Percentiles rank a stretch among this genome's conserved stretches.
These are phyloP conservation scores for Marsdenia floribunda DNA, from an alignment of 257 asterid species.

Conservation along the genomic window DNA sequence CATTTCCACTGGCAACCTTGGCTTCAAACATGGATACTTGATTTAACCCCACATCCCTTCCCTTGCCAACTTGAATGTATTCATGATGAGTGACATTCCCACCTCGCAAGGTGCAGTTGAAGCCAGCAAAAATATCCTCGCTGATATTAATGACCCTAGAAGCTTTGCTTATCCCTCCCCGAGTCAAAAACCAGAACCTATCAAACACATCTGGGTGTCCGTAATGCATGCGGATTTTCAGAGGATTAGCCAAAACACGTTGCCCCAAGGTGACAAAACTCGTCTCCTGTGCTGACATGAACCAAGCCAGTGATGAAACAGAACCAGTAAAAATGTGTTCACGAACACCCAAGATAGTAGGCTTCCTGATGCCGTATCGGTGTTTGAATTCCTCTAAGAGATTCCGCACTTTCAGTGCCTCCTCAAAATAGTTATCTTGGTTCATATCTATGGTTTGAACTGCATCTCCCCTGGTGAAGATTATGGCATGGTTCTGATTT, in stretches of 20 bases:
- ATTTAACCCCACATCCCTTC: slow-evolving; percentile 97
- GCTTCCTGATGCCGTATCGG: slow-evolving; percentile 85
- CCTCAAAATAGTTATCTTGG: slow-evolving; percentile 98
- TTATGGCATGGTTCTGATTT: slow-evolving; percentile 94
- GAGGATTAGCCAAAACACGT: slow-evolving; percentile 95
- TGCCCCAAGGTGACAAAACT: slow-evolving; percentile 99
- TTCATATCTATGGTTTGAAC: slow-evolving; percentile 98
- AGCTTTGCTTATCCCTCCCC: slow-evolving; percentile 99
- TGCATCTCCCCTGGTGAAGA: slow-evolving; percentile 97
- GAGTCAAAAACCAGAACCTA: slow-evolving; percentile 96
- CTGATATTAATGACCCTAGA: slow-evolving; percentile 94
- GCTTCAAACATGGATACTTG: slow-evolving; percentile 98
- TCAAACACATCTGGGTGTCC: slow-evolving; percentile 99
- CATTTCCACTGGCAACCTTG: slow-evolving; percentile 97
- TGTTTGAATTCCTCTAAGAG: slow-evolving; percentile 84
- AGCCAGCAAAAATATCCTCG: slow-evolving; percentile 98
- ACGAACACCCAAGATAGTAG: slow-evolving; percentile 91
- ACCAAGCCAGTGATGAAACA: slow-evolving; percentile 98
- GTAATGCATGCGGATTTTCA: slow-evolving; percentile 97
- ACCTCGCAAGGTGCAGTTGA: slow-evolving; percentile 96
- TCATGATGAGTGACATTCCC: slow-evolving; percentile 97
- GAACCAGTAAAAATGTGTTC: slow-evolving; percentile 96
- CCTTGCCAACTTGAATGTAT: slow-evolving; percentile 98
- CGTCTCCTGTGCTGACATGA: slow-evolving; percentile 97
- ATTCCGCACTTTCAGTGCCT: slow-evolving; percentile 96